phyloP scores from a whole-genome alignment of 352 stramenopile genomes.

The Globisporangium rhizosaccharum region DNA sequence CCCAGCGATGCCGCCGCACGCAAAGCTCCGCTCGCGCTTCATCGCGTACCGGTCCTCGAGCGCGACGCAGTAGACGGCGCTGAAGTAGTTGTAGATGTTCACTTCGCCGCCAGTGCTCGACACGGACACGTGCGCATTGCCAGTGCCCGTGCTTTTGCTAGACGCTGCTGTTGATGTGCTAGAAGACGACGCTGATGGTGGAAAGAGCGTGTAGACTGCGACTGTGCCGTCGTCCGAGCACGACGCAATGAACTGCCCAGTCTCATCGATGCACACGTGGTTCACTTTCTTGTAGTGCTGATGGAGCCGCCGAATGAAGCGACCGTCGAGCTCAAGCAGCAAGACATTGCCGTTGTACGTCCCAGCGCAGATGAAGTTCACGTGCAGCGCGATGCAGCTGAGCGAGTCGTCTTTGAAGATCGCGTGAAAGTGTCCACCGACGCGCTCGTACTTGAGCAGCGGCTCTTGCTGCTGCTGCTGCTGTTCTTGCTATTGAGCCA shows the following conservation, averaged over 20 bases:
- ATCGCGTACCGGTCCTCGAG: slow-evolving; percentile 74
- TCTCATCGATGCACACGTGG: slow-evolving; percentile 81
- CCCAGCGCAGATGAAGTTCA: slow-evolving; percentile 71
- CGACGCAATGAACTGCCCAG: slow-evolving; percentile 76
- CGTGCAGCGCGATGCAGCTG: slow-evolving; percentile 73
- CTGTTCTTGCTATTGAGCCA: no score
- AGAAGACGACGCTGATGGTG: slow-evolving; percentile 18
- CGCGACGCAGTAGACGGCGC: slow-evolving; percentile 73
- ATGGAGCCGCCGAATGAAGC: slow-evolving; percentile 74
- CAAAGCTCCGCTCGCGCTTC: slow-evolving; percentile 78
- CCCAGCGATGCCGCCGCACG: slow-evolving; percentile 66
- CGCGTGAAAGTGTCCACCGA: slow-evolving; percentile 79
- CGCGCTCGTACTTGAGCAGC: slow-evolving; percentile 83
- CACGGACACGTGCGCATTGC: slow-evolving; percentile 30
- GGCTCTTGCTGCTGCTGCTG: slow-evolving; percentile 36
- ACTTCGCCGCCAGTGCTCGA: slow-evolving; percentile 74
- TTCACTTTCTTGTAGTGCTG: slow-evolving; percentile 89
- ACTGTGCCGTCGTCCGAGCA: slow-evolving; percentile 84
- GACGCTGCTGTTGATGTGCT: slow-evolving; percentile 9
- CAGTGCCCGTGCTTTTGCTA: no score
- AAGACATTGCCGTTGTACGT: slow-evolving; percentile 81
- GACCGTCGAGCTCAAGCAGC: slow-evolving; percentile 68
- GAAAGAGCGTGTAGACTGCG: slow-evolving; percentile 70
- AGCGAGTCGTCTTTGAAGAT: slow-evolving; percentile 87
- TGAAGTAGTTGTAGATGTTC: slow-evolving; percentile 89